Base-by-base conservation (phyloP, 129 eudicot genomes). In the Lactuca saligna region DNA sequence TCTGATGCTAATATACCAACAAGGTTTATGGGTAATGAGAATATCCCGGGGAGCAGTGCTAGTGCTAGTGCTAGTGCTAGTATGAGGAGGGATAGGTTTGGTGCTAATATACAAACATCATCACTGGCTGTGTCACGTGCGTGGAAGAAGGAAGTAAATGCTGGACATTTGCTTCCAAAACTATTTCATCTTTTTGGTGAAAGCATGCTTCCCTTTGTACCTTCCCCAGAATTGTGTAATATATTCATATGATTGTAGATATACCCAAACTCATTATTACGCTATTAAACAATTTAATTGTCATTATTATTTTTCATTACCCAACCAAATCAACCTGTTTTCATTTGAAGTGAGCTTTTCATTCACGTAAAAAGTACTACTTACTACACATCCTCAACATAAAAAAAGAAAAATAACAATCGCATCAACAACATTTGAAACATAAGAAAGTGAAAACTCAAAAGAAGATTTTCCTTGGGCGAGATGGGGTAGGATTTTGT, bases 151-250 rank as follows among this genome's bases (percentile, higher is more conserved):
- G 92, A 87, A 68, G 48, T 68, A 48, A 85, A 82, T 75, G 82
- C 81, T 17, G 88, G 84, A 44, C 74, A 81, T 29, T 83, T 85
- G 71, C 71, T 87, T 63, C 88, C 91, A 3, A 76, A 75, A 68
- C 79, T 89, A 4, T 65, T 58, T 64, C 87, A 85, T 53, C 65
- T 76, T 75, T 94, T 94, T 80, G 99, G 99, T 72, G 86, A 85
- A 78, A 80, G 93, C 81, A 85, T 90, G 84, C 75, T 81, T 48
- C 69, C 84, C 2, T 94, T 94, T 79, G 89, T 80, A 62, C 97
- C 97, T 5, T 58, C 87, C 12, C 97, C 96, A 38, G 92, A 80
- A 38, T 68, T 81, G 66, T 82, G 59, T 71, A 69, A 76, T 71
- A 41, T 76, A 7, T 68, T 51, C 80, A 17, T 76, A 44, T 76